Percentiles rank a stretch among this genome's conserved stretches.
These are phyloP conservation scores for Aspergillus cristatus DNA, from an alignment of 495 filamentous ascomycete genomes.

Conservation along the genomic window DNA sequence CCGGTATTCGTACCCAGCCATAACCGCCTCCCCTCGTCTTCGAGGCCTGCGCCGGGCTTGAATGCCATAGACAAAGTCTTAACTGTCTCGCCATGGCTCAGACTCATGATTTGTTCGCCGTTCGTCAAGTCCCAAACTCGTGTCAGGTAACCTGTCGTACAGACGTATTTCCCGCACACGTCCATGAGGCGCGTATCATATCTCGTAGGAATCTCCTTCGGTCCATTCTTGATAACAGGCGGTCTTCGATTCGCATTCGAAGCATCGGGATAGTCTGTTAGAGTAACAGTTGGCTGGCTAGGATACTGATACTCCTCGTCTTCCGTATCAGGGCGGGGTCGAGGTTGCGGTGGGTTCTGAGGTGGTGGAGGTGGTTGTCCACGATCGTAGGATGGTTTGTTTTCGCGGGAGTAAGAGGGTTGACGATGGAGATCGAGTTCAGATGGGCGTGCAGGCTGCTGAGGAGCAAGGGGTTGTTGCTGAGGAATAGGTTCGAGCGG, in stretches of 20 bases:
- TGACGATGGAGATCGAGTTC: constrained; percentile 16
- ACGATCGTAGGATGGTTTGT: constrained; percentile 10
- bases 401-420: constrained; percentile 24
- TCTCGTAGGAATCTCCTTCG: constrained; percentile 67
- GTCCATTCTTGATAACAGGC: constrained; percentile 60
- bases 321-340: neutral
- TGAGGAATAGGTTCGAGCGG: no score
- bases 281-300: constrained; percentile 22
- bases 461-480: no score
- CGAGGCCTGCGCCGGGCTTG: constrained; percentile 62
- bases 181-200: constrained; percentile 79
- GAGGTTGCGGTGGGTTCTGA: neutral
- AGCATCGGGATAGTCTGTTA: constrained; percentile 69
- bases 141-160: constrained; percentile 75
- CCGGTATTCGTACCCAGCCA: constrained; percentile 87
- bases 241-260: constrained; percentile 78
- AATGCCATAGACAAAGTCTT: constrained; percentile 76
- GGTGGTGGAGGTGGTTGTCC: constrained; percentile 6
- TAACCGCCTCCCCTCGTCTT: constrained; percentile 72
- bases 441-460: neutral
- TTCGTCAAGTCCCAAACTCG: constrained; percentile 78
- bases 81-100: constrained; percentile 68
- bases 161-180: constrained; percentile 79
- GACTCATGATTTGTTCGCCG: constrained; percentile 69
- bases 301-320: constrained; percentile 19